A percentile compares a stretch with the other conserved stretches of the same genome.
Conservation (phyloP, 345 rosid species). For the Clausena lansium region DNA sequence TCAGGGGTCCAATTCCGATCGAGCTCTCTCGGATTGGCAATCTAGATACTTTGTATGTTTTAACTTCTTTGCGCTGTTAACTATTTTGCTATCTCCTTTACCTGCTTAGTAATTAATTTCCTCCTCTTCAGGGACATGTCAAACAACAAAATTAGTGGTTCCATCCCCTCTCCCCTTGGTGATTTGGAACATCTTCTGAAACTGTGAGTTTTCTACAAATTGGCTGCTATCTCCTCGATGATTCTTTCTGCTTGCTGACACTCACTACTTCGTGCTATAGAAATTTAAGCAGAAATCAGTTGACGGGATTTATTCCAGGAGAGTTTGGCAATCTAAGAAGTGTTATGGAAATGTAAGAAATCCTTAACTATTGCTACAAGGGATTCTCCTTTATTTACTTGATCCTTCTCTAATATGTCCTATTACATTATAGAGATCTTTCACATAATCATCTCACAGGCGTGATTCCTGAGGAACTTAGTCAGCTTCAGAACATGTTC, state of each 20-base stretch:
- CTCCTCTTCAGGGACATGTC: constrained; percentile 71
- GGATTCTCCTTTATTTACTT: constrained; percentile 12
- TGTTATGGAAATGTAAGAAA: constrained; percentile 80
- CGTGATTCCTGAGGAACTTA: constrained; percentile 72
- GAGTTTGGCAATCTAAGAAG: constrained; percentile 91
- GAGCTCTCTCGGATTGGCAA: constrained; percentile 92
- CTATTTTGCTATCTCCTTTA: constrained; percentile 5
- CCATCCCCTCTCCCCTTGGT: constrained; percentile 86
- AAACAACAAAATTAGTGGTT: constrained; percentile 71
- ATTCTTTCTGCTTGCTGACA: constrained; percentile 13
- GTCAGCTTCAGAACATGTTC: constrained; percentile 68
- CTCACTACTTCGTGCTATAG: constrained; percentile 30
- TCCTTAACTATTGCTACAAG: neutral
- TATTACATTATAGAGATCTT: constrained; percentile 64
- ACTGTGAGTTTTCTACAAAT: constrained; percentile 52
- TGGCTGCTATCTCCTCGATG: constrained; percentile 7
- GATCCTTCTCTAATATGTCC: constrained; percentile 2
- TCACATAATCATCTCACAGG: constrained; percentile 83
- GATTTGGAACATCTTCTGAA: constrained; percentile 94
- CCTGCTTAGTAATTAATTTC: neutral
- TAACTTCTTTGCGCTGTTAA: neutral
- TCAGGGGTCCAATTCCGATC: constrained; percentile 73
- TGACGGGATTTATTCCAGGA: constrained; percentile 69
- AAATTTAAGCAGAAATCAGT: constrained; percentile 77
- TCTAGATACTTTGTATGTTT: constrained; percentile 83